Conservation (phyloP, 2,329 filamentous ascomycete species). For the Fusarium zealandicum region DNA sequence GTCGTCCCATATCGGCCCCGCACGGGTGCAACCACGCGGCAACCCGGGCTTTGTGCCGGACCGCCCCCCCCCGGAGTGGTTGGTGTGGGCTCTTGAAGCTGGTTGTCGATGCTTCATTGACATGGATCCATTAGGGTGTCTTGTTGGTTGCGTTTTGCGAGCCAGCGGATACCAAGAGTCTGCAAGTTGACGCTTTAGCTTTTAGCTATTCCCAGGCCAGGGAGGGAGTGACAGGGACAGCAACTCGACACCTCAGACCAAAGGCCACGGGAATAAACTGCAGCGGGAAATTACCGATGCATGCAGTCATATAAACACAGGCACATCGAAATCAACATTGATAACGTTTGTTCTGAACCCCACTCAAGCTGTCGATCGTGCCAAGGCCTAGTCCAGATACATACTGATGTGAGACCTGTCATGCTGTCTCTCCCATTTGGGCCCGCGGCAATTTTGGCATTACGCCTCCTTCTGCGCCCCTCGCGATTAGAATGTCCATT, state of each 20-base stretch:
- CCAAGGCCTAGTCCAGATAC: constrained; percentile 1
- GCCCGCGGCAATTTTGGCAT: constrained; percentile 8
- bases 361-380: constrained; percentile 1
- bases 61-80: background rate
- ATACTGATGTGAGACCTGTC: constrained; percentile 11
- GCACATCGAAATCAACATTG: constrained; percentile 3
- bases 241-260: too few relatives aligned
- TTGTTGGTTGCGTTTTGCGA: too few relatives aligned
- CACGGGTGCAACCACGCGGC: background rate
- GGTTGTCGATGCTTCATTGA: too few relatives aligned
- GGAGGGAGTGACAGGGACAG: too few relatives aligned
- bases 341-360: background rate
- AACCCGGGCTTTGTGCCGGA: background rate
- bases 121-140: too few relatives aligned
- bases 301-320: background rate
- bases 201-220: too few relatives aligned
- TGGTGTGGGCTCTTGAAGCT: background rate
- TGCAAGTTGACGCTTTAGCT: too few relatives aligned
- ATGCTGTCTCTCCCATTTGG: constrained; percentile 1
- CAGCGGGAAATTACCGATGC: background rate
- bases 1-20: constrained; percentile 1
- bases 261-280: too few relatives aligned
- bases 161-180: background rate
- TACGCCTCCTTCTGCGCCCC: background rate
- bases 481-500: background rate